phyloP scores from a whole-genome alignment of 768 basidiomycete genomes.

The Rhodotorula babjevae region DNA sequence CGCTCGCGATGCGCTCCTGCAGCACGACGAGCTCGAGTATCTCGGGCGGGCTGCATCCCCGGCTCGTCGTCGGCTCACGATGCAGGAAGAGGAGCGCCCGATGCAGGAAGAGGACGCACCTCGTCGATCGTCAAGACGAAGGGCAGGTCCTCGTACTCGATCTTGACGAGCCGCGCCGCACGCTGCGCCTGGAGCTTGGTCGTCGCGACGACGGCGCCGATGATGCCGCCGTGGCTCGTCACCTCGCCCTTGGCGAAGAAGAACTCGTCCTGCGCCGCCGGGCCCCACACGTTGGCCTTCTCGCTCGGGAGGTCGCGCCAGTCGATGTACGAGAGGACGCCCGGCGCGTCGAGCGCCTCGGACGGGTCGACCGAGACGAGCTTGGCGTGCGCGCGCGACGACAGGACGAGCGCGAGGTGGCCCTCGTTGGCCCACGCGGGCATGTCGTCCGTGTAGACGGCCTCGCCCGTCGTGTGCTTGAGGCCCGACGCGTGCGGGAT shows the following conservation, averaged over 20 bases:
- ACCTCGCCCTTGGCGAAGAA: slow-evolving; percentile 42
- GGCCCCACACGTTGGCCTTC: slow-evolving; percentile 41
- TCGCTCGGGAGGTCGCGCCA: slow-evolving; percentile 36
- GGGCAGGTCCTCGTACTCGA: slow-evolving; percentile 43
- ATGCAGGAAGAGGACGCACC: slow-evolving; percentile 9
- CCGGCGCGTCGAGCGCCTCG: slow-evolving; percentile 37
- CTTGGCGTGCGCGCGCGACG: slow-evolving; percentile 41
- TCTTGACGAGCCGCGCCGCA: slow-evolving; percentile 37
- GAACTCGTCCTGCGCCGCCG: slow-evolving; percentile 15
- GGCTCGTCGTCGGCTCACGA: neutral
- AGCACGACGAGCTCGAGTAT: too few relatives aligned
- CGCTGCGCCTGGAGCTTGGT: slow-evolving; percentile 40
- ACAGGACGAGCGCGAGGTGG: slow-evolving; percentile 40
- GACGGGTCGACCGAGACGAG: slow-evolving; percentile 37
- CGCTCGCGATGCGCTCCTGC: too few relatives aligned
- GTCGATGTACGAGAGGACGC: slow-evolving; percentile 39
- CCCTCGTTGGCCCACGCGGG: slow-evolving; percentile 34
- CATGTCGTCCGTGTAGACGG: slow-evolving; percentile 42
- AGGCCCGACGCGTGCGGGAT: slow-evolving; percentile 38
- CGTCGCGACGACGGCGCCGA: slow-evolving; percentile 42
- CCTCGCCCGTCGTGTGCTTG: slow-evolving; percentile 43
- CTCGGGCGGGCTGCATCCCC: too few relatives aligned
- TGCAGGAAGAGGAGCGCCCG: neutral
- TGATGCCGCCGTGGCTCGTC: slow-evolving; percentile 32
- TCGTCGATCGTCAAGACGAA: slow-evolving; percentile 41